Conservation (phyloP, 352 stramenopile genomes). For the Pythium oligandrum region DNA sequence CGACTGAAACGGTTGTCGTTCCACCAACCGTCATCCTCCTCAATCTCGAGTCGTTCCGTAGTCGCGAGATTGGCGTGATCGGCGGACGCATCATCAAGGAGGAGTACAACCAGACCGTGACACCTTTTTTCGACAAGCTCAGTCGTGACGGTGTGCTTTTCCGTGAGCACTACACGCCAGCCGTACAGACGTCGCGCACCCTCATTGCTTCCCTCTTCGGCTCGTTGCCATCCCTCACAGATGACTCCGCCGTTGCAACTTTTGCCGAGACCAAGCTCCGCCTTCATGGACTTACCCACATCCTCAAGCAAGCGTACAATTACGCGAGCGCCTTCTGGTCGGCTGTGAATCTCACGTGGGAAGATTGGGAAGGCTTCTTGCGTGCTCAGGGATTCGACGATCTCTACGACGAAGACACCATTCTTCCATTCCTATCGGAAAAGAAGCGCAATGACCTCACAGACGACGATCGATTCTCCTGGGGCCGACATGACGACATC, state of each 20-base stretch:
- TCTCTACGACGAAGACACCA: conserved; percentile 1
- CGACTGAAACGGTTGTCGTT: neutral
- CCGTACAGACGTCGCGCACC: conserved; percentile 13
- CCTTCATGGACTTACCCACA: conserved; percentile 6
- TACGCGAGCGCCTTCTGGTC: conserved; percentile 12
- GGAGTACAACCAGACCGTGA: conserved; percentile 8
- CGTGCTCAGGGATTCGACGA: conserved; percentile 6
- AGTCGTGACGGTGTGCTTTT: conserved; percentile 4
- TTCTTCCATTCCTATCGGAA: conserved; percentile 2
- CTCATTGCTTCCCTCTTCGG: conserved; percentile 9
- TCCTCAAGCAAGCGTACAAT: conserved; percentile 6
- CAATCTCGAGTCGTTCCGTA: conserved; percentile 13
- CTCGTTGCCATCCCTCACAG: conserved; percentile 1
- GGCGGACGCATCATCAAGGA: conserved; percentile 3
- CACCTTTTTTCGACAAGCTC: conserved; percentile 11
- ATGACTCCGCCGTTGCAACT: neutral
- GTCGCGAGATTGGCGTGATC: conserved; percentile 10
- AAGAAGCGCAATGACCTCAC: conserved; percentile 1
- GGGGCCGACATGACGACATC: conserved; percentile 8
- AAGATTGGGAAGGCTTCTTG: conserved; percentile 11
- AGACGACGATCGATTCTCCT: conserved; percentile 8
- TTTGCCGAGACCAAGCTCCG: neutral
- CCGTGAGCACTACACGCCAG: conserved; percentile 12
- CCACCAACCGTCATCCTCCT: conserved; percentile 12
- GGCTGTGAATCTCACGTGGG: conserved; percentile 10